Evolutionary conservation across 176 grass and related monocot genomes (phyloP).

Genomic region (Elaeis guineensis): DNA sequence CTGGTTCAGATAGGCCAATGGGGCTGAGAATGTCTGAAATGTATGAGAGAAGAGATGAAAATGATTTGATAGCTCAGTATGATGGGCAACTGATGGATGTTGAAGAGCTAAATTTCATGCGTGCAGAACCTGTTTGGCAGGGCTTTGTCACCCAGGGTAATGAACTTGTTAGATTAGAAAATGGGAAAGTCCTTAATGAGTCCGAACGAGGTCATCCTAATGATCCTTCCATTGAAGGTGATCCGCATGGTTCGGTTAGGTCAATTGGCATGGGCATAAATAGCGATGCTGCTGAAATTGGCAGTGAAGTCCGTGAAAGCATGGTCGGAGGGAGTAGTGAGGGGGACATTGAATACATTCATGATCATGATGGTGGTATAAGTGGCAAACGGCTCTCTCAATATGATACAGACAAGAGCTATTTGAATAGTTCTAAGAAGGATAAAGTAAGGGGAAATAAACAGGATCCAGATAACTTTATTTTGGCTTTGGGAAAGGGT

Average conservation of each 20-base stretch:
- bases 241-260: slow-evolving; percentile 92
- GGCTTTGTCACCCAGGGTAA: slow-evolving; percentile 87
- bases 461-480: slow-evolving; percentile 30
- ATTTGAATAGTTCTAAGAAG: slow-evolving; percentile 19
- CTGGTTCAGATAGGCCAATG: slow-evolving; percentile 30
- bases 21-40: slow-evolving; percentile 31
- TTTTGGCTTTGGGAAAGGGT: slow-evolving; percentile 30
- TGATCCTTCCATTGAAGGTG: slow-evolving; percentile 93
- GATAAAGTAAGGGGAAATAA: slow-evolving; percentile 34
- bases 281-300: slow-evolving; percentile 93
- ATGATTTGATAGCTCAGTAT: slow-evolving; percentile 74
- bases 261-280: slow-evolving; percentile 93
- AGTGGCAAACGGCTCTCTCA: slow-evolving; percentile 49
- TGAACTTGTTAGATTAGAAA: slow-evolving; percentile 74
- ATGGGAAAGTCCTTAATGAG: slow-evolving; percentile 57
- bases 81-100: slow-evolving; percentile 82
- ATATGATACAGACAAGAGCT: slow-evolving; percentile 38
- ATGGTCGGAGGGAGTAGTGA: slow-evolving; percentile 97
- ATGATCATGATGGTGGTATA: slow-evolving; percentile 47
- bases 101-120: slow-evolving; percentile 97
- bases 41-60: slow-evolving; percentile 32
- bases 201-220: slow-evolving; percentile 39
- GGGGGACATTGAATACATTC: slow-evolving; percentile 75
- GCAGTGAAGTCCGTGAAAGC: slow-evolving; percentile 94
- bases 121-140: slow-evolving; percentile 88